Evolutionary conservation across 345 rosid species (phyloP), one percentile per base, ranked within the genome.

Genomic region (Hevea brasiliensis): DNA sequence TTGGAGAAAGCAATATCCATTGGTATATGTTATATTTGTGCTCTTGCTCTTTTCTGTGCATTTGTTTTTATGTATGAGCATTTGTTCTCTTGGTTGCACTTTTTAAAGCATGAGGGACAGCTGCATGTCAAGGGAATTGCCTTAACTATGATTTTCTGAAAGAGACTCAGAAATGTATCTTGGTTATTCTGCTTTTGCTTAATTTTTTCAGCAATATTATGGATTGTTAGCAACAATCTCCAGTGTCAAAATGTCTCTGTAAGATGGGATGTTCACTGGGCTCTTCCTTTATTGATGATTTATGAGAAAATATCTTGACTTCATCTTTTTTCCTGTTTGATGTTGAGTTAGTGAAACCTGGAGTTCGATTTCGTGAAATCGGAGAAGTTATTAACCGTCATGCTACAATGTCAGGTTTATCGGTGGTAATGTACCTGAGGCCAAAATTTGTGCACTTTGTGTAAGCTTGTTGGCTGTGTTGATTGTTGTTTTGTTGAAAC

Each of bases 371-470:
- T 78, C 97, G 98, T 62, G 99, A 95, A 77, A 79, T 95, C 7
- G 98, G 99, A 41, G 99, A 95, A 82, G 89, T 89, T 48, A 82
- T 95, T 51, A 90, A 87, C 73, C 97, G 99, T 14, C 99, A 95
- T 81, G 90, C 99, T 78, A 48, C 89, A 14, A 85, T 95, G 97
- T 86, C 97, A 23, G 99, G 99, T 41, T 77, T 92, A 58, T 92
- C 99, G 50, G 99, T 95, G 98, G 99, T 95, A 90, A 87, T 70
- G 61, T 67, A 54, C 54, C 67, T 70, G 37, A 17, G 21, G 42
- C 12, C 23, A 42, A 57, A 7, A 13, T 50, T 14, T 66, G 26
- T 42, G 13, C 40, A 17, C 21, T 45, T 68, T 60, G 55, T 64
- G 42, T 13, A 70, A 77, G 1, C n/a, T 67, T 56, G 62, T 44